These are phyloP conservation scores for Pythium brachiatum DNA, from an alignment of 352 stramenopile species.

Conservation along the genomic window DNA sequence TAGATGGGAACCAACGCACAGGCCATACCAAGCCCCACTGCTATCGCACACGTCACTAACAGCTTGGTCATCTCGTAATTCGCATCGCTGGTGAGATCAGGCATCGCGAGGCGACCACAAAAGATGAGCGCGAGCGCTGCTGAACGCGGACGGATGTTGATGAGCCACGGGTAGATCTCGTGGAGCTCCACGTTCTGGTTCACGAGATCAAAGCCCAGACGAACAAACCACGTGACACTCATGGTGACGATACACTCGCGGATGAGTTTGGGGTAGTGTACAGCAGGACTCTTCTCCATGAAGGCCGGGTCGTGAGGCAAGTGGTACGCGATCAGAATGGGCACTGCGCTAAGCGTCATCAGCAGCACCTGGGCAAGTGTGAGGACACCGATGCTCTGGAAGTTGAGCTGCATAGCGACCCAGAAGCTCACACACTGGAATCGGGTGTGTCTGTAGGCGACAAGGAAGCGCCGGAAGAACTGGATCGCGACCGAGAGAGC, in stretches of 20 bases:
- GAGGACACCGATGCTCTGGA: constrained; percentile 36
- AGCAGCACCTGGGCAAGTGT: constrained; percentile 30
- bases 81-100: constrained; percentile 22
- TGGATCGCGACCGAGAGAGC: constrained; percentile 25
- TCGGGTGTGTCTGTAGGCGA: constrained; percentile 20
- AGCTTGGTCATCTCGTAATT: constrained; percentile 32
- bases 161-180: constrained; percentile 25
- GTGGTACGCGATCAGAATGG: constrained; percentile 32
- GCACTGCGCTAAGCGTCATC: constrained; percentile 29
- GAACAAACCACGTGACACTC: constrained; percentile 32
- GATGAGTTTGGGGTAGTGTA: constrained; percentile 24
- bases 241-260: constrained; percentile 30
- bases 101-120: constrained; percentile 14
- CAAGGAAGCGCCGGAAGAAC: constrained; percentile 26
- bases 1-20: constrained; percentile 12
- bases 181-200: constrained; percentile 24
- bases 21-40: constrained; percentile 12
- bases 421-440: constrained; percentile 32
- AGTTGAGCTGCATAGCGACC: constrained; percentile 35
- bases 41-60: constrained; percentile 14
- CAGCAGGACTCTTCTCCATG: constrained; percentile 19
- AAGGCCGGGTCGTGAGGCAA: constrained; percentile 30
- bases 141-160: constrained; percentile 23
- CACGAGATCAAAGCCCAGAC: constrained; percentile 28
- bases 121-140: constrained; percentile 18